phyloP scores from a whole-genome alignment of 2,329 filamentous ascomycete species.

The Hypoxylon sp. region DNA sequence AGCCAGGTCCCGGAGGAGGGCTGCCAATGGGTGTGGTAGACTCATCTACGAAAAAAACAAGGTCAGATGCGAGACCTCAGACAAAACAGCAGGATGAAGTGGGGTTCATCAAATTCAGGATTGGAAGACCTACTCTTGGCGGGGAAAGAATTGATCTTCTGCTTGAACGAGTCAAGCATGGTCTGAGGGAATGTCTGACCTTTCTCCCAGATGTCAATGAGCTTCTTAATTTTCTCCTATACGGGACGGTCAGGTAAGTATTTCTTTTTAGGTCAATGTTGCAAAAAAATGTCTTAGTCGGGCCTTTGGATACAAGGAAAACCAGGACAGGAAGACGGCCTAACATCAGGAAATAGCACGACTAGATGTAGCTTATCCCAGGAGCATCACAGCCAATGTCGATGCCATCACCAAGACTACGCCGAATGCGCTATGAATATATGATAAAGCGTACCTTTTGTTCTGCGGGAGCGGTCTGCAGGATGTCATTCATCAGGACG shows the following conservation, averaged over 20 bases:
- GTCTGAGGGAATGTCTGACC: slow-evolving; percentile 87
- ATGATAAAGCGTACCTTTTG: slow-evolving; percentile 87
- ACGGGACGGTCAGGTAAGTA: slow-evolving; percentile 63
- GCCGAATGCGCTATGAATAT: slow-evolving; percentile 53
- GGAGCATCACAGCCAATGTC: slow-evolving; percentile 39
- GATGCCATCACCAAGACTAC: slow-evolving; percentile 51
- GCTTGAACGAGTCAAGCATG: slow-evolving; percentile 86
- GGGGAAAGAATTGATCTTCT: slow-evolving; percentile 76
- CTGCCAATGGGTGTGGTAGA: slow-evolving; percentile 81
- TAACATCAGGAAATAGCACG: slow-evolving; percentile 40
- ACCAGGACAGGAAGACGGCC: slow-evolving; percentile 22
- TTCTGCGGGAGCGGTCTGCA: slow-evolving; percentile 87
- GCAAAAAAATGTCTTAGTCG: slow-evolving; percentile 41
- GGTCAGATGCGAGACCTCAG: slow-evolving; percentile 57
- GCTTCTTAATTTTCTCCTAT: slow-evolving; percentile 95
- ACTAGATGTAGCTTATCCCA: slow-evolving; percentile 45
- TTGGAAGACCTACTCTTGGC: slow-evolving; percentile 73
- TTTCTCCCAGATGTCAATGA: slow-evolving; percentile 98
- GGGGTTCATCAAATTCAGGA: slow-evolving; percentile 23
- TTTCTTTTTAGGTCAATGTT: slow-evolving; percentile 53
- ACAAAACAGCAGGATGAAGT: slow-evolving; percentile 24
- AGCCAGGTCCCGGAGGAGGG: slow-evolving; percentile 64
- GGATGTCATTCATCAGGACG: slow-evolving; percentile 94
- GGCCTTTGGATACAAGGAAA: slow-evolving; percentile 22
- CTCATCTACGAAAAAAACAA: slow-evolving; percentile 64